Evolutionary conservation across 768 basidiomycete species (phyloP).

Genomic region (Leccinum subtestaceum): DNA sequence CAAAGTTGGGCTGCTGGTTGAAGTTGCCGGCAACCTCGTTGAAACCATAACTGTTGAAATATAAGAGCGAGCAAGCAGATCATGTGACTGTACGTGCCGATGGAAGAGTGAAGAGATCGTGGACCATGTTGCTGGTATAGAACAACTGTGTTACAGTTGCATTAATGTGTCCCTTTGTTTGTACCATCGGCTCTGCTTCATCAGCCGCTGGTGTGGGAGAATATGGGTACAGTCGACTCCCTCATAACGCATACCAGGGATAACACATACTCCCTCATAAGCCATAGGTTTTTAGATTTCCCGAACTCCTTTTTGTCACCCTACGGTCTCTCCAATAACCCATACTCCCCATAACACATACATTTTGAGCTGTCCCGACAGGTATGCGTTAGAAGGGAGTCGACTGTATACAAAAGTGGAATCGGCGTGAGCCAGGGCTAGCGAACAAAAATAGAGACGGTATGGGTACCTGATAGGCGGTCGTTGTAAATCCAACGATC

Average conservation of each 20-base stretch:
- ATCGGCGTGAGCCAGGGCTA: constrained; percentile 2
- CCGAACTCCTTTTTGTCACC: too few species aligned
- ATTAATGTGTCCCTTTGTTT: constrained; percentile 83
- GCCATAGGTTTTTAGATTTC: too few species aligned
- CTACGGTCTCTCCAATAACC: too few species aligned
- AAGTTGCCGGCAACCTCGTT: constrained; percentile 92
- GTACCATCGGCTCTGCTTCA: constrained; percentile 53
- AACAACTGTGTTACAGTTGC: constrained; percentile 85
- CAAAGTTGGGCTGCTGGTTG: constrained; percentile 92
- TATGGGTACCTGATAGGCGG: constrained; percentile 46
- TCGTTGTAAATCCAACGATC: constrained; percentile 67
- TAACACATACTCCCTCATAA: too few species aligned
- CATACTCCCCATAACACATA: too few species aligned
- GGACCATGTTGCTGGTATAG: constrained; percentile 79
- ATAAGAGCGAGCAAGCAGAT: not conserved
- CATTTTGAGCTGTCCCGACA: too few species aligned
- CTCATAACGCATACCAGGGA: too few species aligned
- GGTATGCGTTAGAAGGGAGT: too few species aligned
- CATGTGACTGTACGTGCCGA: constrained; percentile 36
- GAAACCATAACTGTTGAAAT: constrained; percentile 72
- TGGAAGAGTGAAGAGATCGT: constrained; percentile 86
- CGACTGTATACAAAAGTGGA: constrained; percentile 60
- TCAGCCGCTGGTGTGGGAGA: constrained; percentile 57
- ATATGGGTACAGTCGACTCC: too few species aligned
- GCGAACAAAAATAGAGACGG: not conserved